phyloP scores from a whole-genome alignment of 2,329 filamentous ascomycete species.

The Curvularia hawaiiensis region DNA sequence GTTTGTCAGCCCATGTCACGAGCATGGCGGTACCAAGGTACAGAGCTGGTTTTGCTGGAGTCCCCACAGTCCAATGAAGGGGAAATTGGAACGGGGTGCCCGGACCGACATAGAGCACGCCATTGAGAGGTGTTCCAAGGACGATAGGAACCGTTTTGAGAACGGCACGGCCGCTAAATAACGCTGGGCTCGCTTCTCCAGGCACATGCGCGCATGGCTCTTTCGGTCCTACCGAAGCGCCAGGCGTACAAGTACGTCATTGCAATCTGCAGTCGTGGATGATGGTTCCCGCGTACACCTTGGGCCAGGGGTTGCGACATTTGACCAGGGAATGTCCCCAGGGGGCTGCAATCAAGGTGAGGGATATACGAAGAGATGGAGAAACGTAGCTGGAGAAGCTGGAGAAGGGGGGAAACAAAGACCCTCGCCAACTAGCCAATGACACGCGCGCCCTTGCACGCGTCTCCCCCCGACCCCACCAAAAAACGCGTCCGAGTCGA shows the following conservation, averaged over 20 bases:
- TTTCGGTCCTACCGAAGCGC: background rate
- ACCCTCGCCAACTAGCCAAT: slow-evolving; percentile 9
- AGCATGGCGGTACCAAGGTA: background rate
- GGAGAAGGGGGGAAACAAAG: background rate
- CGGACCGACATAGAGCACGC: background rate
- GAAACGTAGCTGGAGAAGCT: background rate
- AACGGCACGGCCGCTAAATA: background rate
- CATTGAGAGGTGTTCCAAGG: background rate
- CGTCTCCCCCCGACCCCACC: slow-evolving; percentile 8
- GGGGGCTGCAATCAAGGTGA: background rate
- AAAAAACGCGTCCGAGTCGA: slow-evolving; percentile 8
- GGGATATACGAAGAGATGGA: background rate
- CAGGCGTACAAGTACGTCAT: slow-evolving; percentile 3
- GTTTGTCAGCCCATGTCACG: background rate
- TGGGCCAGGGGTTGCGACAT: background rate
- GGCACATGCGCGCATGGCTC: background rate
- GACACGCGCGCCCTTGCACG: slow-evolving; percentile 11
- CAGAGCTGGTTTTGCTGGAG: background rate
- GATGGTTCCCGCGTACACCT: background rate
- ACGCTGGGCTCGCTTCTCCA: background rate
- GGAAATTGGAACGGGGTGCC: background rate
- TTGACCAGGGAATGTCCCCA: background rate
- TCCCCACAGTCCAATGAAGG: background rate
- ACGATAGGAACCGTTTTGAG: background rate
- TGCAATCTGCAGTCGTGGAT: background rate